Base-by-base conservation (phyloP, 371 early-diverging fungal genomes). In the Mortierella sp. region DNA sequence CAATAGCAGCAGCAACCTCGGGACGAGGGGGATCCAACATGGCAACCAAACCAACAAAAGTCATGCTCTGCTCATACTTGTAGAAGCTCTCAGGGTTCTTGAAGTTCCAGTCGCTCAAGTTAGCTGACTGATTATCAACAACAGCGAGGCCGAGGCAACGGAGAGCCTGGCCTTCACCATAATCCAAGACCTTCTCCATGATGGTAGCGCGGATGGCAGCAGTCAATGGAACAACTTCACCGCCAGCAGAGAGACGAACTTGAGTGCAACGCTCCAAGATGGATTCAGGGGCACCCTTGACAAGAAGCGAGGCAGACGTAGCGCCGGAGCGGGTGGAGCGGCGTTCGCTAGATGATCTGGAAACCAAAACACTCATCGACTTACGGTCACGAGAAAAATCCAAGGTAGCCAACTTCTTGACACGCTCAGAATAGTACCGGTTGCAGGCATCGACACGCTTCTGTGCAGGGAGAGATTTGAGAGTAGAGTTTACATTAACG, bases 11-110 rank as follows among this genome's bases (percentile, higher is more conserved):
- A 67, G 87, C 85, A 21, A 98, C 97, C 78, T 98, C 97, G n/a
- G 96, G 93, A 22, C 99, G 91, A 55, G 99, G 99, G 63, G 98
- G 99, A 83, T 99, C 99, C 85, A 93, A 87, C 97, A 99, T 97
- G 73, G 93, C 98, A 50, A 95, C 94, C 24, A 98, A 82, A 28
- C 99, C 99, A 48, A 98, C 86, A 86, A 99, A 97, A 11, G 93
- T 93, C 93, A 98, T 89, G 72, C 91, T 86, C 58, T 87, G 85
- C 84, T 98, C 98, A 82, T 91, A 90, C 13, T 85, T 66, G 73
- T 83, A 86, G 83, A 94, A 96, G 5, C 84, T 71, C 32, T 85
- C 69, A 55, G 96, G 92, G 53, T 94, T 94, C 50, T 81, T 77
- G 36, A 94, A 72, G 65, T 91, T 84, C 72, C 89, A 91, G 43